These are phyloP conservation scores for Tricholoma hemisulphureum DNA, from an alignment of 768 basidiomycete species.

Conservation along the genomic window DNA sequence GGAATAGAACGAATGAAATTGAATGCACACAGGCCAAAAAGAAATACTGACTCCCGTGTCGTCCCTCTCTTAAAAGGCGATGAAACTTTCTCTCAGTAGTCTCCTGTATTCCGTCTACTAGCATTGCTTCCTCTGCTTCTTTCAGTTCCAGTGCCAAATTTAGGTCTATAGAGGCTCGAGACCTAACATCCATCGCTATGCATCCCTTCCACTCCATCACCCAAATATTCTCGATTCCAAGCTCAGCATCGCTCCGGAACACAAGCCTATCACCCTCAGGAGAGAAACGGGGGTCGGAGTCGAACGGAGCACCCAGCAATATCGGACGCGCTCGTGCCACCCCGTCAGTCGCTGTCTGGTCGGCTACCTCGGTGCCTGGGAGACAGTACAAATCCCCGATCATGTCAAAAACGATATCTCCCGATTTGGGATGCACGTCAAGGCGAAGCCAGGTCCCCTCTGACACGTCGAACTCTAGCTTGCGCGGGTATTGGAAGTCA, in stretches of 20 bases:
- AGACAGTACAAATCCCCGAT: conserved; percentile 74
- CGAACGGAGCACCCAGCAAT: conserved; percentile 63
- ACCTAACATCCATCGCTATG: conserved; percentile 53
- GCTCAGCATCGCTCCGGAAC: conserved; percentile 69
- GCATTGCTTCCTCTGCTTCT: conserved; percentile 43
- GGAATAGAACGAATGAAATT: not conserved
- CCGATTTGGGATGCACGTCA: conserved; percentile 66
- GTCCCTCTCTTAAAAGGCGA: conserved; percentile 58
- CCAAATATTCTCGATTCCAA: conserved; percentile 78
- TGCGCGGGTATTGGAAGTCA: conserved; percentile 68
- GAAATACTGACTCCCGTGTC: conserved; percentile 40
- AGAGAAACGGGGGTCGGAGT: conserved; percentile 73
- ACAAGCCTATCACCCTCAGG: conserved; percentile 62
- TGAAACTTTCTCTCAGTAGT: conserved; percentile 43
- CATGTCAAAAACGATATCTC: conserved; percentile 76
- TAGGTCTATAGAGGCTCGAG: conserved; percentile 29
- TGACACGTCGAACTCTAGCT: conserved; percentile 62
- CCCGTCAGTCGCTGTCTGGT: conserved; percentile 4
- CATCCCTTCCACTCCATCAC: conserved; percentile 67
- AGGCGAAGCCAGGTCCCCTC: conserved; percentile 78
- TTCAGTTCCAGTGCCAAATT: conserved; percentile 34
- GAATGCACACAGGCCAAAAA: too few species aligned
- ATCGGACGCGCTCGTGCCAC: conserved; percentile 54
- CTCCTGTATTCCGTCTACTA: conserved; percentile 52
- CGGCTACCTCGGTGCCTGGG: conserved; percentile 38